Base-by-base conservation (phyloP, 2,329 filamentous ascomycete genomes). In the Penicillium crustosum region DNA sequence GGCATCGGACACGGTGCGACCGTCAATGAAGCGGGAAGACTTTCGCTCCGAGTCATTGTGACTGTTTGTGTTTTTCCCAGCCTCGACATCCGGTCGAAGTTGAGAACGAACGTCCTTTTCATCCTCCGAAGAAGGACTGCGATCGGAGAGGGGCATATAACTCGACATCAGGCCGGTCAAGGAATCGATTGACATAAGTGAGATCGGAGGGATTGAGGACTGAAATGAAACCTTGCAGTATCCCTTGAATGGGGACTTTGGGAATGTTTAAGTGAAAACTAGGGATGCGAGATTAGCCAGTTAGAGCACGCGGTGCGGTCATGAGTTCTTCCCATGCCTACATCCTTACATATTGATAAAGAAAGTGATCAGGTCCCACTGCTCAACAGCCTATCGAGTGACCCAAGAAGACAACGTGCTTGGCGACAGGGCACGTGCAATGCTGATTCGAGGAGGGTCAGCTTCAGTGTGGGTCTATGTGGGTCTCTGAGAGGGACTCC, bases 1-100 rank as follows among this genome's bases (percentile, higher is more conserved):
- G 61, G 86, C 81, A 72, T 90, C 86, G 45, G 74, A 77, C 9
- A 77, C 71, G 23, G 73, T 70, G 8, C 74, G 72, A 35, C 73
- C 72, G 44, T 77, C 73, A 29, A 77, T 65, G 51, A 70, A 61
- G 42, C 66, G 67, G 17, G 57, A 61, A 9, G 66, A 61, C 43
- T 68, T 71, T 55, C 68, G 66, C 44, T 70, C 67, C 9, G 48
- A 29, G 7, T 47, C 13, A 44, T 50, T 45, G 21, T 60, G 55
- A 31, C 55, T 59, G 33, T 31, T 29, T 17, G 38, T 44, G 23
- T 35, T 59, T 5, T 60, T 59, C 25, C 51, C 57, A 7, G 56
- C 39, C 41, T 67, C 61, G 10, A 64, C 57, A 48, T 61, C 62
- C 3, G 63, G 49, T 31, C 55, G 62, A 42, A 68, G 60, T 12